Evolutionary conservation across 805 yeast species (phyloP).

Genomic region (Sungouiozyma ichnusensis): DNA sequence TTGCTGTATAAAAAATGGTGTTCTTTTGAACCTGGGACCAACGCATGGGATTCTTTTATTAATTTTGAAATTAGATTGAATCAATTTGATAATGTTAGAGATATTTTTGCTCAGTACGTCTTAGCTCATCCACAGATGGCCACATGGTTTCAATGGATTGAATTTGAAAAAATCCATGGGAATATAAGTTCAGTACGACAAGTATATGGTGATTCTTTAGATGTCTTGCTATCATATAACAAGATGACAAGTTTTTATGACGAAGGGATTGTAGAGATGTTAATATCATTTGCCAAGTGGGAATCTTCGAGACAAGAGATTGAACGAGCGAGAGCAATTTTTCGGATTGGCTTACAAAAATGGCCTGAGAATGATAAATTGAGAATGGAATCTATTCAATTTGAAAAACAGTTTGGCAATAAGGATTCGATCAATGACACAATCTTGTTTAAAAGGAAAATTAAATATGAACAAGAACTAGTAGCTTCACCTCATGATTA

Average conservation of each 20-base stretch:
- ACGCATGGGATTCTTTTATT: slow-evolving; percentile 68
- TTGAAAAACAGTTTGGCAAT: slow-evolving; percentile 58
- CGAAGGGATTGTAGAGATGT: slow-evolving; percentile 33
- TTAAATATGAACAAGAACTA: slow-evolving; percentile 42
- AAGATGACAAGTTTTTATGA: slow-evolving; percentile 20
- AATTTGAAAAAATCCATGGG: slow-evolving; percentile 53
- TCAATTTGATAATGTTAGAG: slow-evolving; percentile 46
- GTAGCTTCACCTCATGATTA: slow-evolving; percentile 43
- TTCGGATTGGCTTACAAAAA: slow-evolving; percentile 38
- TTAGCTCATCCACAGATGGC: slow-evolving; percentile 39
- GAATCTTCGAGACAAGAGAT: slow-evolving; percentile 50
- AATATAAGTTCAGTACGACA: slow-evolving; percentile 40
- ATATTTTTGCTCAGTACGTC: slow-evolving; percentile 48
- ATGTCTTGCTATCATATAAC: slow-evolving; percentile 31
- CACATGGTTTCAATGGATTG: slow-evolving; percentile 69
- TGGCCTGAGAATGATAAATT: slow-evolving; percentile 32
- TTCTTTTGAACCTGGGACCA: slow-evolving; percentile 54
- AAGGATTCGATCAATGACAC: slow-evolving; percentile 42
- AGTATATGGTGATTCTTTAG: slow-evolving; percentile 59
- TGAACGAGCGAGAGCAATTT: slow-evolving; percentile 55
- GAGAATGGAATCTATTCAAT: slow-evolving; percentile 38
- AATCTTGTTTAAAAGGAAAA: slow-evolving; percentile 43
- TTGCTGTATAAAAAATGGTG: slow-evolving; percentile 71
- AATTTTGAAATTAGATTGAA: slow-evolving; percentile 62
- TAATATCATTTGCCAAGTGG: slow-evolving; percentile 49